These are phyloP conservation scores for Chaetomium fimeti DNA, from an alignment of 495 filamentous ascomycete genomes.

Conservation along the genomic window DNA sequence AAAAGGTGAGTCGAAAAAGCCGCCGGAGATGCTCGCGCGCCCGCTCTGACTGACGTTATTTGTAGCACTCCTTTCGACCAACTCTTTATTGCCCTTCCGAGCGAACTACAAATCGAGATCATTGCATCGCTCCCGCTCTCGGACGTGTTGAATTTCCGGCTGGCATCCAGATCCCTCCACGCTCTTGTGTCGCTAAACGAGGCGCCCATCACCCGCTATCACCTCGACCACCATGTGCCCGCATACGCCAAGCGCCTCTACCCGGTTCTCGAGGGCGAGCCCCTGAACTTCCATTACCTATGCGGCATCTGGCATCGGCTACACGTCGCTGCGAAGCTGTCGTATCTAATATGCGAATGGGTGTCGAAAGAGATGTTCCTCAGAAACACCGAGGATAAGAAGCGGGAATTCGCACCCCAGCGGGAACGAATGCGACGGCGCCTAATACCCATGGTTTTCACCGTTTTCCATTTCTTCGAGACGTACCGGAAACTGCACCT, in stretches of 20 bases:
- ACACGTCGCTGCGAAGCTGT: constrained; percentile 55
- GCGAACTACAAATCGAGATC: constrained; percentile 57
- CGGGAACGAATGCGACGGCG: constrained; percentile 56
- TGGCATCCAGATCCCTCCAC: constrained; percentile 54
- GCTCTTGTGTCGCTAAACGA: constrained; percentile 57
- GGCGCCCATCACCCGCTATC: constrained; percentile 54
- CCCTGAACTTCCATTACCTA: constrained; percentile 54
- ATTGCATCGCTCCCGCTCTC: constrained; percentile 55
- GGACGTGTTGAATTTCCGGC: constrained; percentile 51
- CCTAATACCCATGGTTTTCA: constrained; percentile 55
- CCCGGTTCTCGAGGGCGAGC: constrained; percentile 43
- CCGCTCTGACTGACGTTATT: constrained; percentile 16
- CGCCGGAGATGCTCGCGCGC: neutral
- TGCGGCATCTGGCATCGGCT: constrained; percentile 59
- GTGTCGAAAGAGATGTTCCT: constrained; percentile 58
- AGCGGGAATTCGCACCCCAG: constrained; percentile 52
- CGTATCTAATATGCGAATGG: constrained; percentile 53
- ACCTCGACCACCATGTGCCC: constrained; percentile 53
- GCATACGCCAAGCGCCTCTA: constrained; percentile 54
- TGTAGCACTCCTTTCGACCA: constrained; percentile 46
- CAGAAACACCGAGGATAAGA: constrained; percentile 49
- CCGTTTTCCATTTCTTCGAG: constrained; percentile 60
- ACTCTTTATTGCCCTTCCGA: constrained; percentile 52
- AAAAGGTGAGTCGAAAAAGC: constrained; percentile 24
- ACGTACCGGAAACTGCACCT: constrained; percentile 56